phyloP scores from a whole-genome alignment of 2,329 filamentous ascomycete genomes.

The Calonectria ilicicola region DNA sequence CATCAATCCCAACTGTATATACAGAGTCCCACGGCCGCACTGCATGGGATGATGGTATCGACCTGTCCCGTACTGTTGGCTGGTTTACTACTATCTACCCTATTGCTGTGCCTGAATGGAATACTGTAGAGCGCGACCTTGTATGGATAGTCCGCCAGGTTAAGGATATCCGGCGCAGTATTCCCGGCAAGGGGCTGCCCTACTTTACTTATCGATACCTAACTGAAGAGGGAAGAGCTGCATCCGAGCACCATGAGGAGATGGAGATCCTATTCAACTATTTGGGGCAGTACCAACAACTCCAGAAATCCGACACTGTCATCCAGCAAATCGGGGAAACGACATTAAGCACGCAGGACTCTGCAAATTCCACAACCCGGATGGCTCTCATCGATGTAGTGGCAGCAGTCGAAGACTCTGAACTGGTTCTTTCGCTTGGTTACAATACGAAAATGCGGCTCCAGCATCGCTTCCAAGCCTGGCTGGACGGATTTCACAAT shows the following conservation, averaged over 20 bases:
- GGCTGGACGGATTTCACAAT: not conserved
- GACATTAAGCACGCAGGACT: not conserved
- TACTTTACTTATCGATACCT: constrained; percentile 34
- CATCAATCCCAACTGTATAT: constrained; percentile 41
- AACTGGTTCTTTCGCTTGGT: not conserved
- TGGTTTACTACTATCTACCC: constrained; percentile 52
- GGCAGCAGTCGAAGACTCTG: not conserved
- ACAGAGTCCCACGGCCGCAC: constrained; percentile 51
- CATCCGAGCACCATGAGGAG: constrained; percentile 46
- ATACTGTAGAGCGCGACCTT: not conserved
- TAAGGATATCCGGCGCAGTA: constrained; percentile 35
- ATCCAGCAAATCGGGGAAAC: not conserved
- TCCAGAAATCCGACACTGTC: constrained; percentile 22
- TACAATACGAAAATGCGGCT: not conserved
- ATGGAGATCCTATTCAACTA: constrained; percentile 45
- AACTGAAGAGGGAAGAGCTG: constrained; percentile 30
- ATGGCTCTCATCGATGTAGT: not conserved
- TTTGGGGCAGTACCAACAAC: constrained; percentile 35
- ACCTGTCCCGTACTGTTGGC: constrained; percentile 48
- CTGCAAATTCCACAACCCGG: not conserved
- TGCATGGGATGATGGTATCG: constrained; percentile 41
- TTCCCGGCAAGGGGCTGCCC: constrained; percentile 32
- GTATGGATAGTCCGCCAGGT: constrained; percentile 19
- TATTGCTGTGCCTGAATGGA: constrained; percentile 19
- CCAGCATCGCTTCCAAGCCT: not conserved